Evolutionary conservation across 345 rosid species (phyloP), one percentile per base, ranked within the genome.

Genomic region (Theobroma cacao): DNA sequence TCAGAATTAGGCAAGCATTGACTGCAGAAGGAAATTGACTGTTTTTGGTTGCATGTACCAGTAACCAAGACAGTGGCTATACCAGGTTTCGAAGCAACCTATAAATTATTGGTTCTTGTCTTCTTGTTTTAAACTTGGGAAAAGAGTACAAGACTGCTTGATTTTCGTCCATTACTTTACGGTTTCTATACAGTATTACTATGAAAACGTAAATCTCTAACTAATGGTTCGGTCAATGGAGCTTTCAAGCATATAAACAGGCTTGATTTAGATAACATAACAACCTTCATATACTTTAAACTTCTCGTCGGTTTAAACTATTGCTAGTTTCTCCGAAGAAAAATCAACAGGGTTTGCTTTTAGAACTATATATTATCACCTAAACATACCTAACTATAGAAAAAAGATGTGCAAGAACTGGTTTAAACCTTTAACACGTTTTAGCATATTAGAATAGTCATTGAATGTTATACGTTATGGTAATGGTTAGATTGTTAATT

Each of bases 51-150:
- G 36, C 20, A 18, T 60, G 13, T 13, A 61, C 7, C 17, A 3
- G 65, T 61, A 17, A 69, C 38, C 74, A 62, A 62, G 0, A 31
- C 13, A 31, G 17, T 30, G n/a, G 40, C 38, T 45, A 6, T 26
- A 8, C 38, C 38, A 18, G 43, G 41, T 71, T 70, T 48, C 26
- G n/a, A 70, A 70, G 74, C 74, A 48, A 70, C 59, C 59, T 47
- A 18, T 3, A 45, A 20, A 65, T 65, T 36, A 36, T 41, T n/a
- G 30, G 10, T 40, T 36, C 45, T 41, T 41, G 45, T 38, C 47
- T 36, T 63, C 45, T 38, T 38, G 17, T 38, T 65, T 14, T 26
- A 13, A 28, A 68, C 36, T 28, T 68, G 55, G 15, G n/a, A 41
- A 67, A 6, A 45, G 43, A 14, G 5, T 22, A 24, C 22, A 45